These are phyloP conservation scores for Senna siamea DNA, from an alignment of 306 rosid species.

Conservation along the genomic window DNA sequence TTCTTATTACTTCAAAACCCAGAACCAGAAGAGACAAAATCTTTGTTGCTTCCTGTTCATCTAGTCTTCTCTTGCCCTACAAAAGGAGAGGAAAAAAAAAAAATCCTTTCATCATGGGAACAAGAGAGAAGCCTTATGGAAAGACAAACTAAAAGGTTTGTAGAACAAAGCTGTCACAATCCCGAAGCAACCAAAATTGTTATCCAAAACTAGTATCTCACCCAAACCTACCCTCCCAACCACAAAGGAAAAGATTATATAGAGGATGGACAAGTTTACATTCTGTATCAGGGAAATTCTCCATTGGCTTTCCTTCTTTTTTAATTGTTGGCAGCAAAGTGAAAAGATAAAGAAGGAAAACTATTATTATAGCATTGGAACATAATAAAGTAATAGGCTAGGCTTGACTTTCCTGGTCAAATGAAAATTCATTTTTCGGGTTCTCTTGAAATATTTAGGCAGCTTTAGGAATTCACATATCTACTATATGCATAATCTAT, in stretches of 20 bases:
- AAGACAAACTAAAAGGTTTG: background rate
- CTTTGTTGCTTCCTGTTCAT: conserved; percentile 59
- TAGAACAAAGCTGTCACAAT: too few species aligned
- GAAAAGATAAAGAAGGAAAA: background rate
- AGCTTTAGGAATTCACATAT: too few species aligned
- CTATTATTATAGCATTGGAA: background rate
- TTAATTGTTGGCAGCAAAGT: background rate
- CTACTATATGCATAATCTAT: too few species aligned
- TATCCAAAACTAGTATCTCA: too few species aligned
- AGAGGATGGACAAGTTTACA: background rate
- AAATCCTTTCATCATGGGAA: conserved; percentile 50
- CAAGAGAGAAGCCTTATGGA: conserved; percentile 32
- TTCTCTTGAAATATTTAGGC: too few species aligned
- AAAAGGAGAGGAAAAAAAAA: conserved; percentile 45
- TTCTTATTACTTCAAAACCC: conserved; percentile 27
- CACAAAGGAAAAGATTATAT: background rate
- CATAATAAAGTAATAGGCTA: background rate
- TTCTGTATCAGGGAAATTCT: background rate
- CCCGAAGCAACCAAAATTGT: too few species aligned
- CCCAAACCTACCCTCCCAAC: too few species aligned
- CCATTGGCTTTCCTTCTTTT: background rate
- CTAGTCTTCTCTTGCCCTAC: conserved; percentile 70
- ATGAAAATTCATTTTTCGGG: too few species aligned
- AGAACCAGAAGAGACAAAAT: conserved; percentile 31
- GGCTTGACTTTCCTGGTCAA: background rate